Evolutionary conservation across 805 yeast genomes (phyloP), one percentile per base, ranked within the genome.

Genomic region (Lachancea thermotolerans): DNA sequence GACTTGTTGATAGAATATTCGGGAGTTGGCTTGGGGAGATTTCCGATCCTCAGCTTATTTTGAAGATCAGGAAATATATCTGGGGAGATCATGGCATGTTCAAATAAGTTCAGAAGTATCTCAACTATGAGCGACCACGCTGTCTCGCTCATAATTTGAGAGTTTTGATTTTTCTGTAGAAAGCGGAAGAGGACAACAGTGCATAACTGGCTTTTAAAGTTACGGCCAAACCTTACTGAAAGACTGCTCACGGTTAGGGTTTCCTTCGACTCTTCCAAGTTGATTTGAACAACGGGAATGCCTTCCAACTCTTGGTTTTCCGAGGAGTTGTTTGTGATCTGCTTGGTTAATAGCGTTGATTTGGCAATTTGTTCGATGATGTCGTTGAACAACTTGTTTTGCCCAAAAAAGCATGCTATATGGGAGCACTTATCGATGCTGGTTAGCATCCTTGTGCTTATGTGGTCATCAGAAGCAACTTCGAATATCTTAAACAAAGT

Each of bases 151-250:
- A 64, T 50, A 3, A 61, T 47, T 21, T 79, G 73, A 33, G 65
- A 63, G 42, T 75, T 71, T 18, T 72, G 71, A 28, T 79, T 79
- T 52, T 79, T 77, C 51, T 79, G 78, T 28, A 86, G 66, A 29
- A 91, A 77, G 50, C 95, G 73, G 70, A 91, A 89, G 40, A 91
- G 69, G 1, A 91, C 91, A 41, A 90, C 89, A 2, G 89, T 75
- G 10, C 96, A 83, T 49, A 91, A 68, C 59, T 95, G 99, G 0
- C 95, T 95, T 57, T 90, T 88, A 67, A 87, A 86, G 58, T 89
- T 93, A 39, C 83, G 74, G 6, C 99, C 99, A 59, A 93, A 82
- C 61, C 82, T 74, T 12, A 89, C 87, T 0, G 96, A 78, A 43
- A 79, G 67, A 46, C 87, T 89, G 58, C 95, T 82, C 3, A 93